phyloP scores from a whole-genome alignment of 176 grass and related monocot species.

The Carex myosuroides region DNA sequence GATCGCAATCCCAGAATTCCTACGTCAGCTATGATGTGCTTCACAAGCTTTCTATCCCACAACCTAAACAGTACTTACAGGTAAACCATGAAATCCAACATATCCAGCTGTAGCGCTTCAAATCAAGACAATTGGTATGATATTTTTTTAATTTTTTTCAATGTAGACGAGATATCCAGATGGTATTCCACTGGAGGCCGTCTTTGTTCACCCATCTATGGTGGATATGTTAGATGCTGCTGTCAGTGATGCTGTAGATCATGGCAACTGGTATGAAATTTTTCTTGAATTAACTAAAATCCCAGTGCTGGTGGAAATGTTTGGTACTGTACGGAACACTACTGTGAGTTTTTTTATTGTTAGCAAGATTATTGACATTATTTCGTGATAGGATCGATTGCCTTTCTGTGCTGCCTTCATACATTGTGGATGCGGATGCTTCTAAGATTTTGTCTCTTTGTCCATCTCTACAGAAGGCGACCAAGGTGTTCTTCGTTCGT shows the following conservation, averaged over 20 bases:
- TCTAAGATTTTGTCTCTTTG: constrained; percentile 78
- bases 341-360: constrained; percentile 1
- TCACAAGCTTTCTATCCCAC: constrained; percentile 88
- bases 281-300: constrained; percentile 12
- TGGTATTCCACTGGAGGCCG: constrained; percentile 78
- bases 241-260: constrained; percentile 71
- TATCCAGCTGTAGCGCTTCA: constrained; percentile 7
- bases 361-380: neutral
- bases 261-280: constrained; percentile 65
- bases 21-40: constrained; percentile 90
- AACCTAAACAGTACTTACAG: constrained; percentile 94
- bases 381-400: constrained; percentile 68
- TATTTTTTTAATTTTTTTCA: constrained; percentile 26
- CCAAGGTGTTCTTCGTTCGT: constrained; percentile 50
- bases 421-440: constrained; percentile 68
- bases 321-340: constrained; percentile 12
- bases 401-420: constrained; percentile 79
- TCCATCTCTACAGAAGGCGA: constrained; percentile 66
- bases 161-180: constrained; percentile 85
- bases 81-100: constrained; percentile 36
- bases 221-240: constrained; percentile 93
- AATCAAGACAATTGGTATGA: neutral
- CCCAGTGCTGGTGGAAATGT: constrained; percentile 1
- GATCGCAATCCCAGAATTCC: constrained; percentile 63
- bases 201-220: constrained; percentile 90